phyloP scores from a whole-genome alignment of 2,329 filamentous ascomycete genomes.

The Colletotrichum paranaense region DNA sequence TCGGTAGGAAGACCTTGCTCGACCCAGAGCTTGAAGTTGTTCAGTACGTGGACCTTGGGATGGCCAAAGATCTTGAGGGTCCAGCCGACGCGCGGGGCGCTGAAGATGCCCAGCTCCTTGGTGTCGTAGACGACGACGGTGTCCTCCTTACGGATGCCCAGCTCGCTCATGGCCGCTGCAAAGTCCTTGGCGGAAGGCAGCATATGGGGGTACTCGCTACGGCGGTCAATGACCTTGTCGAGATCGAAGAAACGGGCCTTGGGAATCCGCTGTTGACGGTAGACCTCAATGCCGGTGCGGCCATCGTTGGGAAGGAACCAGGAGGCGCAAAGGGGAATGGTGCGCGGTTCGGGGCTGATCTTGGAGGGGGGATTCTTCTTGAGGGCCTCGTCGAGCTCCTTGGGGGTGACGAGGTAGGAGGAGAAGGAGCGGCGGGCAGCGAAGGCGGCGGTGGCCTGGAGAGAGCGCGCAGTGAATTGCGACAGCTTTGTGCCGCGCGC shows the following conservation, averaged over 20 bases:
- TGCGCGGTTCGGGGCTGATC: conserved; percentile 83
- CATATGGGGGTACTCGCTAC: conserved; percentile 96
- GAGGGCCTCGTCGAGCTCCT: conserved; percentile 83
- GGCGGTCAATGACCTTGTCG: conserved; percentile 88
- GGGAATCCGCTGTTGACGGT: conserved; percentile 85
- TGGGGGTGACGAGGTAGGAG: conserved; percentile 87
- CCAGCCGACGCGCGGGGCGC: conserved; percentile 93
- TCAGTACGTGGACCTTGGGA: conserved; percentile 85
- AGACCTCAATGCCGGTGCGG: conserved; percentile 83
- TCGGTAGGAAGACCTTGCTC: conserved; percentile 85
- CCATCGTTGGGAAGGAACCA: conserved; percentile 98
- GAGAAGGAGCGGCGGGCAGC: conserved; percentile 67
- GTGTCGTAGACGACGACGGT: conserved; percentile 94
- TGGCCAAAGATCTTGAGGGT: conserved; percentile 93
- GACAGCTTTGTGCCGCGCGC: conserved; percentile 49
- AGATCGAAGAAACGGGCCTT: conserved; percentile 96
- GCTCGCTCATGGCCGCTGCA: conserved; percentile 85
- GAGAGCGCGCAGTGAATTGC: conserved; percentile 47
- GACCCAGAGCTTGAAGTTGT: conserved; percentile 97
- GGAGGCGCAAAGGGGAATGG: conserved; percentile 89
- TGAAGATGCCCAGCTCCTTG: conserved; percentile 92
- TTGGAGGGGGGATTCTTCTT: conserved; percentile 83
- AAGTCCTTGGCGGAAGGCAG: conserved; percentile 85
- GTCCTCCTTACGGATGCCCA: conserved; percentile 90
- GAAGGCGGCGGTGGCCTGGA: conserved; percentile 48